Conservation (phyloP, 2,329 filamentous ascomycete genomes). For the Colletotrichum magnum region DNA sequence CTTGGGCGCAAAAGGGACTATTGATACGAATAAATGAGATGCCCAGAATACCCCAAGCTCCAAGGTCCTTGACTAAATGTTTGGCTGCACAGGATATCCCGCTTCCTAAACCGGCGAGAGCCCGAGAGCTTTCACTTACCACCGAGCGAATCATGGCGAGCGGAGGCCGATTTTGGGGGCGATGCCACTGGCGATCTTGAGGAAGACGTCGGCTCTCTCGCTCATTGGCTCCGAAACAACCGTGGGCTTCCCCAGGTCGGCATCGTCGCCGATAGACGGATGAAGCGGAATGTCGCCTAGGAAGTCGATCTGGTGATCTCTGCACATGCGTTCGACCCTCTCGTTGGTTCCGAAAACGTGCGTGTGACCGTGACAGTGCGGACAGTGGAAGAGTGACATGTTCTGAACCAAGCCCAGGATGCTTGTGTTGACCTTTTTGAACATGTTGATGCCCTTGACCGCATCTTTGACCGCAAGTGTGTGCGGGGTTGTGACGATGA, state of each 20-base stretch:
- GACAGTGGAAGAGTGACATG: constrained; percentile 89
- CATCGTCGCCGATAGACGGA: constrained; percentile 87
- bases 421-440: constrained; percentile 85
- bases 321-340: constrained; percentile 78
- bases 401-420: constrained; percentile 92
- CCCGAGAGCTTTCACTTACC: neutral
- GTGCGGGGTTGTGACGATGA: constrained; percentile 95
- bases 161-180: constrained; percentile 56
- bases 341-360: constrained; percentile 80
- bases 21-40: constrained; percentile 40
- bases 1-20: constrained; percentile 14
- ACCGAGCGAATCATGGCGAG: constrained; percentile 14
- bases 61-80: constrained; percentile 36
- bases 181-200: constrained; percentile 75
- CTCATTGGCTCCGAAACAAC: constrained; percentile 89
- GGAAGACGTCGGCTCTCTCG: constrained; percentile 79
- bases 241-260: constrained; percentile 88
- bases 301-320: constrained; percentile 81
- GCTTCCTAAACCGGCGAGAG: neutral
- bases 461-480: constrained; percentile 94
- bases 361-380: constrained; percentile 80
- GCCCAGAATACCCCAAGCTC: constrained; percentile 36
- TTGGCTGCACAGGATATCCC: constrained; percentile 39
- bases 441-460: constrained; percentile 92
- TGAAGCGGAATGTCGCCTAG: constrained; percentile 92